Percentiles rank a stretch among this genome's conserved stretches.
Conservation (phyloP, 2,329 filamentous ascomycete genomes). For the Fusarium avenaceum region DNA sequence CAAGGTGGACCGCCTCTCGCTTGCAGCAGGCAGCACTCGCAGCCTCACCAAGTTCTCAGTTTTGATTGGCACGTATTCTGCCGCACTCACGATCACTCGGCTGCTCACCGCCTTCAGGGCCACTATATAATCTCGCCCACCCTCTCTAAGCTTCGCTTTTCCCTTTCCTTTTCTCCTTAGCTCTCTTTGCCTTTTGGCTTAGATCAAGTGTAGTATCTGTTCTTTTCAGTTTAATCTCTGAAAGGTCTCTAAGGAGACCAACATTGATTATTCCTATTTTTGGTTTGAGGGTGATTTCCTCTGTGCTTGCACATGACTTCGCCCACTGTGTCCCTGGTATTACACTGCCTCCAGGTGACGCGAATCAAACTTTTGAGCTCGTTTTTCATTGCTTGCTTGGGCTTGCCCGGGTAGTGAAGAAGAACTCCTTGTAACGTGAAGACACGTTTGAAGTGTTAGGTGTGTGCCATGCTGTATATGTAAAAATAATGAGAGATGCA, state of each 20-base stretch:
- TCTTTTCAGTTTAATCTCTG: constrained; percentile 98
- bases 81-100: constrained; percentile 13
- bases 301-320: constrained; percentile 59
- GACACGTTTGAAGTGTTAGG: not conserved
- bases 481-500: no score
- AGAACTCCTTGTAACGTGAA: constrained; percentile 58
- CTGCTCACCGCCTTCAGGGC: constrained; percentile 13
- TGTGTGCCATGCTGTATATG: no score
- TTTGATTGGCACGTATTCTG: constrained; percentile 33
- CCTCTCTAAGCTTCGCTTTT: constrained; percentile 34
- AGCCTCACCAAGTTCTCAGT: not conserved
- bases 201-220: constrained; percentile 98
- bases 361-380: constrained; percentile 50
- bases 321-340: constrained; percentile 60
- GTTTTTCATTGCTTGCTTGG: constrained; percentile 58
- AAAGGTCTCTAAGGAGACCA: constrained; percentile 80
- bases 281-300: constrained; percentile 54
- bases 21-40: constrained; percentile 6
- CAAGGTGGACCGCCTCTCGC: constrained; percentile 11
- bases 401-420: constrained; percentile 58
- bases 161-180: constrained; percentile 55
- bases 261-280: constrained; percentile 85
- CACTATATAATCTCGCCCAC: constrained; percentile 41
- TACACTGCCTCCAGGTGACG: constrained; percentile 52
- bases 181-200: constrained; percentile 74